Base-by-base conservation (phyloP, 768 basidiomycete genomes). In the Xerocomus brunneocitrinus region DNA sequence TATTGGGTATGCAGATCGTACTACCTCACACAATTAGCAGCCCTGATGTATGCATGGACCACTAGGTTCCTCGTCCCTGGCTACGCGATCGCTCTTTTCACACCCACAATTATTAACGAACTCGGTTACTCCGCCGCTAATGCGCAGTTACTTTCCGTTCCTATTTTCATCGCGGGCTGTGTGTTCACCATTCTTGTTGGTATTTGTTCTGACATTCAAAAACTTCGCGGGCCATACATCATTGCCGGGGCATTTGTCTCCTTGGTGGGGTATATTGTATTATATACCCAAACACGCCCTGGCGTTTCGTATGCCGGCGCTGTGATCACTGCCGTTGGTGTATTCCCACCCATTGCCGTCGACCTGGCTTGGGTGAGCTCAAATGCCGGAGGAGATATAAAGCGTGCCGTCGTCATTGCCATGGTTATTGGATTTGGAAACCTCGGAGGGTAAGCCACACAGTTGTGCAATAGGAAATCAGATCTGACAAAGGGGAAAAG, bases 341-440 rank as follows among this genome's bases (percentile, higher is more conserved):
- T 80, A 6, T 83, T 69, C 58, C 79, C 83, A 1, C 76, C 74
- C 6, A 71, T 82, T 48, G 71, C 69, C 30, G 69, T 81, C 19
- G 61, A 63, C 27, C 63, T 84, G 2, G 79, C 81, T 34, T 85
- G 83, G 83, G 76, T 71, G 2, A 73, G 76, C 2, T 77, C 77
- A 8, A 80, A 81, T 49, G 75, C 79, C 0, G 82, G 82, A 24
- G 80, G 83, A 24, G 80, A 81, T 58, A 54, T 78, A 46, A 78
- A 79, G 59, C 73, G 75, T 51, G 83, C 74, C 24, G 73, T 82
- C 12, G 72, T 74, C 12, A 55, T 83, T 34, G 83, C 78, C 5
- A 73, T 80, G 71, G 74, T 83, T 16, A 76, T 79, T 48, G 79
- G 79, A 27, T 36, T 79, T 9, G 81, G 79, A 22, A 84, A 84